Evolutionary conservation across 1,284 basidiomycete genomes (phyloP), one percentile per base, ranked within the genome.

Genomic region (Cutaneotrichosporon mucoides): DNA sequence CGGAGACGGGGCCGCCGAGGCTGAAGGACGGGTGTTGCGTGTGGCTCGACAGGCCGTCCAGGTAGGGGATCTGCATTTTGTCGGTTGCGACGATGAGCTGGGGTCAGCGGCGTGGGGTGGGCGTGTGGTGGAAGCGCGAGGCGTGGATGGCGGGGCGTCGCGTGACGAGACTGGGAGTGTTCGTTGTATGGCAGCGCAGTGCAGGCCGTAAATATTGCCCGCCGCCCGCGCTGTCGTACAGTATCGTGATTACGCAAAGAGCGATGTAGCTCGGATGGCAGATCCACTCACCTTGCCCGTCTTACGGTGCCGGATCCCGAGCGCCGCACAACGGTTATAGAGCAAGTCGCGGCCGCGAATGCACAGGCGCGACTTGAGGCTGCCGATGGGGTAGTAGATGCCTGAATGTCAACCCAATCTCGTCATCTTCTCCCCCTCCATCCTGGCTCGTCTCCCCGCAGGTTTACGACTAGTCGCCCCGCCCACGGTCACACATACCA

Each of bases 331-430:
- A 46, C 86, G 84, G 36, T 86, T 80, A 73, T 98, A 98, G 63
- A 98, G 82, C 63, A 97, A 79, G 53, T 89, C 82, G 34, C 94
- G 83, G 1, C 95, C 96, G 43, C 90, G 86, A 38, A 97, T 81
- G 73, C 94, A 99, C 13, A 97, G 81, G 10, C 80, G 82, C 3
- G 91, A 93, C 77, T 98, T 98, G 65, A 94, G 81, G 4, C 92
- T 95, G 38, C 86, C 79, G 0, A 84, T 75, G 0, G 94, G 94
- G 73, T 98, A 98, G 73, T 68, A 67, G 57, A 68, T 69, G 15
- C 65, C 65, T 63, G 43, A 0, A 24, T 24, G 24, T 24, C 24
- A 24, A 24, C 24, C 24, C 24, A 24, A 24, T 24, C 24, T 24
- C 24, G 24, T 24, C 24, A 24, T 24, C 24, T 24, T 24, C 24